Conservation (phyloP, 441 rosid genomes). For the Euphorbia celastroides region DNA sequence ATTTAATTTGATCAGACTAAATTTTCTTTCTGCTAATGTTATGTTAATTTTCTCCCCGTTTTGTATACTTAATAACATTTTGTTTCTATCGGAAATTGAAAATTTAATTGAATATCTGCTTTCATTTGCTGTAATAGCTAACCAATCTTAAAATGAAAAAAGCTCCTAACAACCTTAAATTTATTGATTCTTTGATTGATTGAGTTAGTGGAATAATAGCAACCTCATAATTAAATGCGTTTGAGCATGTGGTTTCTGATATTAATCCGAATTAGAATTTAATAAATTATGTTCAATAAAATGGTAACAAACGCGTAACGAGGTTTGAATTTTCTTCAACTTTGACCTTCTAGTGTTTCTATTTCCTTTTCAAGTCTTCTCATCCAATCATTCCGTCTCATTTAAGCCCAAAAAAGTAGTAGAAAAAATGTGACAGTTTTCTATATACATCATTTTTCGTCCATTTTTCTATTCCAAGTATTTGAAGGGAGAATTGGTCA, state of each 20-base stretch:
- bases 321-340: conserved; percentile 45
- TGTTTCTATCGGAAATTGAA: no score
- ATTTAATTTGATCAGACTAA: no score
- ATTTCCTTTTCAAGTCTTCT: neutral
- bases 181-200: neutral
- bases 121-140: no score
- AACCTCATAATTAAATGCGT: neutral
- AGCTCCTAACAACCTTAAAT: neutral
- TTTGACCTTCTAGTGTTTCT: conserved; percentile 17
- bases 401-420: conserved; percentile 1
- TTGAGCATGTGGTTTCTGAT: neutral
- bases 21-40: no score
- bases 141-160: no score
- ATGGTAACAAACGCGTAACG: conserved; percentile 31
- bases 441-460: no score
- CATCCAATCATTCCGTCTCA: conserved; percentile 14
- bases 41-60: no score
- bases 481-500: conserved; percentile 57
- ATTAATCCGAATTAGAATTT: neutral
- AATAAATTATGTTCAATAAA: neutral
- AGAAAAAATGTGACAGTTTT: neutral
- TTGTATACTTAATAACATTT: no score
- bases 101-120: no score
- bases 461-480: neutral
- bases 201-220: no score